Conservation (phyloP, 495 filamentous ascomycete genomes). For the Xeromyces bisporus region DNA sequence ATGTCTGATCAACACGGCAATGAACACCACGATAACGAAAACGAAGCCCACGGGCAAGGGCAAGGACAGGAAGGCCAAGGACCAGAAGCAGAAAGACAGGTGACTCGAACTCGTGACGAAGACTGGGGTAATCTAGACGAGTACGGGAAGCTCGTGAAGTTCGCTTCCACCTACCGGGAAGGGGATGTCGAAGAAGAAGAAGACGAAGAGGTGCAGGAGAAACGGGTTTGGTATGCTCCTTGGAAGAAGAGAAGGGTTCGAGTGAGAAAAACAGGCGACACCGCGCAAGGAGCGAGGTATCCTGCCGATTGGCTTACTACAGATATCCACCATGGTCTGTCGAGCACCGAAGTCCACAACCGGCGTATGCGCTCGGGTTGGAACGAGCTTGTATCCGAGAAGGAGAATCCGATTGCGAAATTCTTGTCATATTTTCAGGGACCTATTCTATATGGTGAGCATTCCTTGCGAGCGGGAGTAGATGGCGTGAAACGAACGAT, state of each 20-base stretch:
- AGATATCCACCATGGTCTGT: constrained; percentile 47
- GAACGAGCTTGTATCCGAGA: constrained; percentile 59
- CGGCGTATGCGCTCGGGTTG: constrained; percentile 46
- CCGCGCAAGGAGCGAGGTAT: constrained; percentile 26
- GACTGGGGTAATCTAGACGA: constrained; percentile 27
- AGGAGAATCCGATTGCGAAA: constrained; percentile 56
- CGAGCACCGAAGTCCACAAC: constrained; percentile 31
- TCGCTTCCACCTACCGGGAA: constrained; percentile 46
- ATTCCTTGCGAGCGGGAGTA: background rate
- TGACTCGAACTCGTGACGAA: constrained; percentile 21
- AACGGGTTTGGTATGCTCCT: constrained; percentile 33
- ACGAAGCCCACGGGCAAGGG: too few species aligned
- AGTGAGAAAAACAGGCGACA: constrained; percentile 17
- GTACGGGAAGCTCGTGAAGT: constrained; percentile 42
- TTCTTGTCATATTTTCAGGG: constrained; percentile 58
- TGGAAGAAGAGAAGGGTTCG: constrained; percentile 41
- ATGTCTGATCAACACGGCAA: constrained; percentile 8
- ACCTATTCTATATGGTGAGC: constrained; percentile 66
- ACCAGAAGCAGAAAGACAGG: constrained; percentile 12
- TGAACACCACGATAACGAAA: constrained; percentile 1
- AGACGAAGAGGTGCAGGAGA: constrained; percentile 15
- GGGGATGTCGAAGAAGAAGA: constrained; percentile 13
- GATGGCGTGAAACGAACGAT: background rate
- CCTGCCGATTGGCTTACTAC: constrained; percentile 58
- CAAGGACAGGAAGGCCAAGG: constrained; percentile 1